A percentile compares a stretch with the other conserved stretches of the same genome.
Evolutionary conservation across 768 basidiomycete genomes (phyloP).

Genomic region (Leccinum imitatum): DNA sequence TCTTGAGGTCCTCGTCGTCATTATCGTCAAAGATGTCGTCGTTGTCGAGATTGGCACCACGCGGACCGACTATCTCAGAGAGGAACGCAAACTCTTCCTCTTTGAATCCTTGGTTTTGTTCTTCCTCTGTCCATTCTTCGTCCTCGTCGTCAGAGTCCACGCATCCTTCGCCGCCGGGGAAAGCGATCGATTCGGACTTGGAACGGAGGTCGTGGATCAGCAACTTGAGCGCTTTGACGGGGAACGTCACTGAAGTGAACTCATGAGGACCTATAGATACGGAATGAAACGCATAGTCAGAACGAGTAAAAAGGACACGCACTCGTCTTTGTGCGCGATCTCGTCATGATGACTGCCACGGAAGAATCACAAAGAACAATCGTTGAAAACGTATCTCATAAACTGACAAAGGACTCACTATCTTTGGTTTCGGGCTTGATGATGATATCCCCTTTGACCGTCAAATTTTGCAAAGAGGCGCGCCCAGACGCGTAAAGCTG

Average conservation of each 20-base stretch:
- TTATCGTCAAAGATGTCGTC: constrained; percentile 72
- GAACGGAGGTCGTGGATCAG: constrained; percentile 81
- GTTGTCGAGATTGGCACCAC: constrained; percentile 71
- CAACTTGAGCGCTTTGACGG: constrained; percentile 88
- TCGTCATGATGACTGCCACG: constrained; percentile 88
- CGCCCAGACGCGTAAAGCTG: constrained; percentile 68
- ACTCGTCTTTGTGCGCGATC: constrained; percentile 88
- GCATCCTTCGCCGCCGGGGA: constrained; percentile 58
- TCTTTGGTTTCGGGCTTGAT: constrained; percentile 77
- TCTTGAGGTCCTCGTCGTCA: constrained; percentile 86
- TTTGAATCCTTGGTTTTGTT: constrained; percentile 56
- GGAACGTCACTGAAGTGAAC: constrained; percentile 85
- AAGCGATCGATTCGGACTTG: constrained; percentile 69
- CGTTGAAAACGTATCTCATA: constrained; percentile 14
- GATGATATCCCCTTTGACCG: constrained; percentile 91
- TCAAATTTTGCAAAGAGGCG: constrained; percentile 62
- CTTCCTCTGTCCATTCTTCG: constrained; percentile 95
- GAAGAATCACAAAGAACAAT: constrained; percentile 24
- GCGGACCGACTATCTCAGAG: constrained; percentile 78
- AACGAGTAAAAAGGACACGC: constrained; percentile 32
- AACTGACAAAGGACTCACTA: constrained; percentile 50
- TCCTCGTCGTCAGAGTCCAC: constrained; percentile 82
- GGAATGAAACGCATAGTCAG: constrained; percentile 16
- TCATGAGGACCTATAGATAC: constrained; percentile 70
- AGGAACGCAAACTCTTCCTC: constrained; percentile 81